Base-by-base conservation (phyloP, 345 rosid genomes). In the Eucalyptus cloeziana region DNA sequence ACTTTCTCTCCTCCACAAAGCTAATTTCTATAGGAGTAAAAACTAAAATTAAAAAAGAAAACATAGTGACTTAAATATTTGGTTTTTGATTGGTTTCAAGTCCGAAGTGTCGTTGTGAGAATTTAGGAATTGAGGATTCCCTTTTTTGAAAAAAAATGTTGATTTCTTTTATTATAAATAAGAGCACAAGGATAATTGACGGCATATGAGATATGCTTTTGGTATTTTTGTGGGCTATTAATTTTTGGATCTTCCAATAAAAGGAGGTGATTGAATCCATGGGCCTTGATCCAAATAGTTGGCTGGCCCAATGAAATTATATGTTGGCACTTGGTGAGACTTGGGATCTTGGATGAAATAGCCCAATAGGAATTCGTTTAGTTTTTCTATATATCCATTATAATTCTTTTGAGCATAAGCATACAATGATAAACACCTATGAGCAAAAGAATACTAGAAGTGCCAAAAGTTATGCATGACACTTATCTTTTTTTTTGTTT, bases 401-500 rank as follows among this genome's bases (percentile, higher is more conserved):
- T 69, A 69, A 9, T n/a, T 3, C 37, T 64, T 64, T 69, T 33
- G 44, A n/a, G 40, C 21, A 64, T 33, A 33, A 17, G 44, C 44
- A 33, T 69, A 69, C 44, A 69, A 33, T 33, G 4, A 9, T 69
- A 33, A 16, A 33, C 43, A 33, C 25, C 44, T 33, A 33, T 11
- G 13, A 25, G 58, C 24, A 52, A 52, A 52, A 19, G 2, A 2
- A 52, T 19, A 0, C 0, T 52, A 52, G 0, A 52, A 19, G 24
- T 52, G 10, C 0, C 1, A 52, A 7, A 52, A 52, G 3, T 52
- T 19, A 52, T 19, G 24, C 4, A 52, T 0, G 24, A 19, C 2
- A 19, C 58, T 52, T 52, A 52, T 52, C 25, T 52, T 52, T n/a
- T n/a, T n/a, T n/a, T n/a, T n/a, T n/a, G n/a, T n/a, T n/a, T n/a